Conservation (phyloP, 2,329 filamentous ascomycete species). For the Monilinia fructicola region DNA sequence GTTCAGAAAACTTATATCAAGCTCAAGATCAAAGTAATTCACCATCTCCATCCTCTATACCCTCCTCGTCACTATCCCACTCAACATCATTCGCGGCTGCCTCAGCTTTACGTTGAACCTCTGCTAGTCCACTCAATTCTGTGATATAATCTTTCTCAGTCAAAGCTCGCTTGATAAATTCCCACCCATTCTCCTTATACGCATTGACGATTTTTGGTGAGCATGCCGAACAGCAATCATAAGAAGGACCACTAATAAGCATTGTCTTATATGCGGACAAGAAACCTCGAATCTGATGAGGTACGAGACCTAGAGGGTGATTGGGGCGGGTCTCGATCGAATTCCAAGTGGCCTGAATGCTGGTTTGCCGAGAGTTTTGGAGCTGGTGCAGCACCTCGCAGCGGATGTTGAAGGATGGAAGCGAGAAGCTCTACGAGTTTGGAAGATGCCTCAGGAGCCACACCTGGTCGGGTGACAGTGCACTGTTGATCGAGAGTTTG, state of each 20-base stretch:
- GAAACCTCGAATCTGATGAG: conserved; percentile 79
- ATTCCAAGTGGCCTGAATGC: conserved; percentile 43
- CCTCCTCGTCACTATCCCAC: conserved; percentile 57
- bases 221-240: conserved; percentile 80
- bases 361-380: conserved; percentile 44
- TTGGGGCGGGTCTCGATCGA: conserved; percentile 56
- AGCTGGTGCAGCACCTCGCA: conserved; percentile 62
- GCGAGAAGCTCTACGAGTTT: conserved; percentile 87
- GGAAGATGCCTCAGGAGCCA: conserved; percentile 88
- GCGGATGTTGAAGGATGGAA: conserved; percentile 82
- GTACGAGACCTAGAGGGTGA: conserved; percentile 67
- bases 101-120: conserved; percentile 64
- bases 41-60: conserved; percentile 55
- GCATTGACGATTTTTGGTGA: conserved; percentile 66
- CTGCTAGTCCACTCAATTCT: conserved; percentile 71
- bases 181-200: conserved; percentile 70
- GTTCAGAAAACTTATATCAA: conserved; percentile 1
- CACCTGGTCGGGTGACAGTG: conserved; percentile 90
- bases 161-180: conserved; percentile 72
- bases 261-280: conserved; percentile 72
- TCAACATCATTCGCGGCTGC: conserved; percentile 53
- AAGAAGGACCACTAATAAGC: conserved; percentile 70
- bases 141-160: conserved; percentile 76
- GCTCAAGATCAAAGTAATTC: conserved; percentile 34
- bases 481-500: conserved; percentile 97